Evolutionary conservation across 768 basidiomycete genomes (phyloP), one percentile per base, ranked within the genome.

Genomic region (Termitomyces sp.): DNA sequence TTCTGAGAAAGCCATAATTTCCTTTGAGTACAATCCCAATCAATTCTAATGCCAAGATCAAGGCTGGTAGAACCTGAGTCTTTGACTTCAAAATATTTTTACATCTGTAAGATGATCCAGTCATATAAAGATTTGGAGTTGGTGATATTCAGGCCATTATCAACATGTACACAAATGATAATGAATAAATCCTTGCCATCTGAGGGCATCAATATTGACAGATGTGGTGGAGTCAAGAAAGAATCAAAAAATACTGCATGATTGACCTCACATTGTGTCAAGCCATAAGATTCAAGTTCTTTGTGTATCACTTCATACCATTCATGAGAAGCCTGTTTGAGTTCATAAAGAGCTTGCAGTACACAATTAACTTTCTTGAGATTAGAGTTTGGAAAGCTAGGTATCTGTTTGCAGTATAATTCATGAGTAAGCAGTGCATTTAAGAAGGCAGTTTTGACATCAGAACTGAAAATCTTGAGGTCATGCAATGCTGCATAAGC

Each of bases 261-360:
- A 57, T 76, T 73, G 0, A 70, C 63, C 0, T 71, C 25, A 25
- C 25, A 25, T 25, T 25, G 25, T 25, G 25, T 25, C 25, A 25
- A 25, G 25, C 25, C 25, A 25, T 25, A 25, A 25, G 25, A 25
- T 25, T 25, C 25, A 25, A 25, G 25, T 25, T 25, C 25, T 25
- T 25, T 25, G 25, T 25, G 25, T 25, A 25, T 25, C 25, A 25
- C 25, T 25, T 25, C 25, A 15, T 52, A 59, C 57, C 57, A 59
- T 34, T 59, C 25, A n/a, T 43, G 37, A 17, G 49, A 52, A 36
- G 57, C 14, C 12, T 58, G 48, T 12, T 58, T 8, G 14, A 25
- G 25, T 25, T 1, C 25, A 25, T 25, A 25, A 25, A 25, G 25
- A 25, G 25, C 25, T 25, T 25, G 25, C 25, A 25, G 25, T 25